These are phyloP conservation scores for Ascodesmis nigricans DNA, from an alignment of 495 filamentous ascomycete species.

Conservation along the genomic window DNA sequence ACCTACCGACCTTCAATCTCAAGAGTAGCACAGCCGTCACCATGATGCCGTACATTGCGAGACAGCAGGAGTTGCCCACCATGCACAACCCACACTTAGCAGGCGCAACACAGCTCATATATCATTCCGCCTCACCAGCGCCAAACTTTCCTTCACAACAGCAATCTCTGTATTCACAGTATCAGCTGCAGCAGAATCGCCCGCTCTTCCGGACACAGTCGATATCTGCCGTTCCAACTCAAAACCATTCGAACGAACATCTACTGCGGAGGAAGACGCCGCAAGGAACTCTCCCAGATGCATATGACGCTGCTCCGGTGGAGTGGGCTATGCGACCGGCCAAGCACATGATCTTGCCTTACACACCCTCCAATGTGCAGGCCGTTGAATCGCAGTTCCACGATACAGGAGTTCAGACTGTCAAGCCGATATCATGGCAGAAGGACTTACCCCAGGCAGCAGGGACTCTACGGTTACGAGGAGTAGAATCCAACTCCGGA, in stretches of 20 bases:
- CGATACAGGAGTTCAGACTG: background rate
- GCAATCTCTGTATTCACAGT: conserved; percentile 14
- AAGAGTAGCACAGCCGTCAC: too few species aligned
- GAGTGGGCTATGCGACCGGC: conserved; percentile 57
- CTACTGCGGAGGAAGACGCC: conserved; percentile 83
- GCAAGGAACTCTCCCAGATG: conserved; percentile 75
- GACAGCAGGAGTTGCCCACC: conserved; percentile 4
- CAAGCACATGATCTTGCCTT: conserved; percentile 69
- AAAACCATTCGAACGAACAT: conserved; percentile 34
- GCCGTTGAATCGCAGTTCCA: background rate
- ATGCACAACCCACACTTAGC: background rate
- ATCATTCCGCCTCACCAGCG: conserved; percentile 10
- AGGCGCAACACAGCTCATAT: conserved; percentile 4
- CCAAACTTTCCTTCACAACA: conserved; percentile 17
- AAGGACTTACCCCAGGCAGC: background rate
- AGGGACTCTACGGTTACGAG: conserved; percentile 1
- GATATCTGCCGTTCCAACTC: conserved; percentile 12
- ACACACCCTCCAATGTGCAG: conserved; percentile 11
- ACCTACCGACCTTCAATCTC: too few species aligned
- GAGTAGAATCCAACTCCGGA: conserved; percentile 13
- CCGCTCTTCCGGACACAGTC: conserved; percentile 17
- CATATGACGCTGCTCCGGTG: conserved; percentile 70
- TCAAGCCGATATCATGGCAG: background rate
- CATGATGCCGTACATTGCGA: conserved; percentile 6
- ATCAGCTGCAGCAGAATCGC: conserved; percentile 9